Percentiles rank a stretch among this genome's conserved stretches.
Evolutionary conservation across 208 protist genomes (phyloP).

Genomic region (Wallacemonas sp.): DNA sequence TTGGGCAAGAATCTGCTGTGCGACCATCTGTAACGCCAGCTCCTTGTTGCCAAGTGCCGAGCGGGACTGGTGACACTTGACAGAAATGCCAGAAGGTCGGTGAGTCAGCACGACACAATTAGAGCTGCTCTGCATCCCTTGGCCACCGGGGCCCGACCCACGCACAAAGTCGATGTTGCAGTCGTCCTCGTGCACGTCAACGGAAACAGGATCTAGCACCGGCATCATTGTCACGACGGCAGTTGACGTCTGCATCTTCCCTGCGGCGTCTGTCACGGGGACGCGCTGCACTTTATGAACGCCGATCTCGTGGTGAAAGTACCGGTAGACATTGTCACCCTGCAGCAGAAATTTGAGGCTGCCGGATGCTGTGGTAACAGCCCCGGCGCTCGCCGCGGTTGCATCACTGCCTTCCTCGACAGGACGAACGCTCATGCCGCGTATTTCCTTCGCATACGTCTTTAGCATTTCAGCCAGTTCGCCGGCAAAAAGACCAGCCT

Average conservation of each 20-base stretch:
- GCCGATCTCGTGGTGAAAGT: slow-evolving; percentile 86
- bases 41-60: slow-evolving; percentile 89
- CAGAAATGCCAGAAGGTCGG: slow-evolving; percentile 84
- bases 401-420: slow-evolving; percentile 18
- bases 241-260: slow-evolving; percentile 92
- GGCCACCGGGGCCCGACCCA: slow-evolving; percentile 84
- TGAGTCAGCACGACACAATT: slow-evolving; percentile 88
- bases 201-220: slow-evolving; percentile 81
- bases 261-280: slow-evolving; percentile 80
- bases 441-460: slow-evolving; percentile 53
- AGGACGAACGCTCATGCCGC: slow-evolving; percentile 31
- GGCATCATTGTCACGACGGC: slow-evolving; percentile 88
- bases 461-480: slow-evolving; percentile 81
- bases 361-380: slow-evolving; percentile 4
- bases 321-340: slow-evolving; percentile 74
- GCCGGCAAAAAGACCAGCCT: slow-evolving; percentile 82
- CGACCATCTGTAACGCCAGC: slow-evolving; percentile 83
- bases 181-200: slow-evolving; percentile 82
- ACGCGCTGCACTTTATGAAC: slow-evolving; percentile 92
- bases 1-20: slow-evolving; percentile 69
- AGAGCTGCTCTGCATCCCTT: slow-evolving; percentile 90
- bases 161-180: slow-evolving; percentile 88
- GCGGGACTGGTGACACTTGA: slow-evolving; percentile 89
- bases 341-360: slow-evolving; percentile 40
- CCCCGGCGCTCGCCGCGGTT: slow-evolving; percentile 6